Evolutionary conservation across 1,139 yeast genomes (phyloP).

Genomic region (Debaryomyces udenii): DNA sequence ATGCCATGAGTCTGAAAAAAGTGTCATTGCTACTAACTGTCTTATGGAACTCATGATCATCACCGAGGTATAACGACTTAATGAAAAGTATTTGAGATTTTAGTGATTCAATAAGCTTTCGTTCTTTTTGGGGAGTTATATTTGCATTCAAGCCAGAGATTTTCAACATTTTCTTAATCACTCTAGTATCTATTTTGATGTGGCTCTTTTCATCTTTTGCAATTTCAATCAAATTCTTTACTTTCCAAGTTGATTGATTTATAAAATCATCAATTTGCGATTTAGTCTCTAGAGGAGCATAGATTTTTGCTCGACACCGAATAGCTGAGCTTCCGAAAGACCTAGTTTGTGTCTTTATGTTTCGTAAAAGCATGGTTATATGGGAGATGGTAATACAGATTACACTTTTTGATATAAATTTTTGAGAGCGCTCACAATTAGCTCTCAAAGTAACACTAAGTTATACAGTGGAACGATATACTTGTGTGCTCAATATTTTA

Average conservation of each 20-base stretch:
- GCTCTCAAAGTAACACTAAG: too few relatives aligned
- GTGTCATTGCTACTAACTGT: slow-evolving; percentile 25
- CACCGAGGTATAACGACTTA: slow-evolving; percentile 40
- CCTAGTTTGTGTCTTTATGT: neutral
- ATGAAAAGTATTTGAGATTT: slow-evolving; percentile 51
- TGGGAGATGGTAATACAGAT: too few relatives aligned
- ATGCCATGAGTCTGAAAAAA: slow-evolving; percentile 37
- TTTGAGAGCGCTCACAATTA: slow-evolving; percentile 5
- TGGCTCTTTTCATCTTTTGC: slow-evolving; percentile 13
- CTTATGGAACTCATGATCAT: slow-evolving; percentile 14
- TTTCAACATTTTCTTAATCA: slow-evolving; percentile 36
- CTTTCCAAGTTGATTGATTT: slow-evolving; percentile 32
- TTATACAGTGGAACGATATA: too few relatives aligned
- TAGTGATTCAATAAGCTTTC: slow-evolving; percentile 33
- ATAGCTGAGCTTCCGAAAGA: slow-evolving; percentile 3
- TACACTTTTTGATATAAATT: neutral
- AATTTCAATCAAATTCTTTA: slow-evolving; percentile 24
- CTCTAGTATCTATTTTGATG: slow-evolving; percentile 20
- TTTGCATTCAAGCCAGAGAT: slow-evolving; percentile 48
- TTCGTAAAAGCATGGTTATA: too few relatives aligned
- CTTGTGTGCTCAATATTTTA: slow-evolving; percentile 3
- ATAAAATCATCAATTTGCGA: slow-evolving; percentile 17
- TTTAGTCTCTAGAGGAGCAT: slow-evolving; percentile 3
- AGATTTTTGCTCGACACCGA: slow-evolving; percentile 1
- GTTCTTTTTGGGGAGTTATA: slow-evolving; percentile 24